Evolutionary conservation across 805 yeast species (phyloP), one percentile per base, ranked within the genome.

Genomic region (Torulaspora quercuum): DNA sequence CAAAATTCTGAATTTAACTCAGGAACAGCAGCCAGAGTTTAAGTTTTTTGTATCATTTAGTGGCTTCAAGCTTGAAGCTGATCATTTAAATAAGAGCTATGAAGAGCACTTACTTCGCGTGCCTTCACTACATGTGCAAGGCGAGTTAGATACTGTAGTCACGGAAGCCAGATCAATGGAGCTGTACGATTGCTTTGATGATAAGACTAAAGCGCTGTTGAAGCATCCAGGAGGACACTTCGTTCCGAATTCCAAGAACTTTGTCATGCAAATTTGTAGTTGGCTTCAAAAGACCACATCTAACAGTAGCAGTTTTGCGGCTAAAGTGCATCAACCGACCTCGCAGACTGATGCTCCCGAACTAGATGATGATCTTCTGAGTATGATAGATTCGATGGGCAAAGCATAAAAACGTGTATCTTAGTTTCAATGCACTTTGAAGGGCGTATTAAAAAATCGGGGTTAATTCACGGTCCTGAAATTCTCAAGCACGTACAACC

Each of bases 171-270:
- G 95, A 46, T 71, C 82, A 0, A 57, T 73, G 61, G 59, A 64
- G 3, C 65, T 90, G n/a, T 78, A 68, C 45, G 72, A 76, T 7
- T 65, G 68, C 11, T 74, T 74, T 44, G 64, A 61, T 20, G 67
- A 62, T 12, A 53, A 50, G 3, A 59, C 60, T 12, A 62, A 84
- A 13, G 68, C 66, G 0, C 29, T 70, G 29, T 49, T 88, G 39
- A 80, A 73, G 44, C 98, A 90, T 55, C 95, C 97, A 4, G 97
- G 97, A 34, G 96, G 96, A 1, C 98, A 90, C 57, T 90, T 81
- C 55, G 94, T 90, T 24, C 98, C 98, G n/a, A 86, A 84, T 54
- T 75, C 86, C 3, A 83, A 82, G 39, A 53, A 42, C 11, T 64
- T 61, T 37, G 64, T 62, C 1, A 31, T 47, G 6, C 61, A 62